Conservation (phyloP, 2,329 filamentous ascomycete species). For the Alternaria ethzedia region DNA sequence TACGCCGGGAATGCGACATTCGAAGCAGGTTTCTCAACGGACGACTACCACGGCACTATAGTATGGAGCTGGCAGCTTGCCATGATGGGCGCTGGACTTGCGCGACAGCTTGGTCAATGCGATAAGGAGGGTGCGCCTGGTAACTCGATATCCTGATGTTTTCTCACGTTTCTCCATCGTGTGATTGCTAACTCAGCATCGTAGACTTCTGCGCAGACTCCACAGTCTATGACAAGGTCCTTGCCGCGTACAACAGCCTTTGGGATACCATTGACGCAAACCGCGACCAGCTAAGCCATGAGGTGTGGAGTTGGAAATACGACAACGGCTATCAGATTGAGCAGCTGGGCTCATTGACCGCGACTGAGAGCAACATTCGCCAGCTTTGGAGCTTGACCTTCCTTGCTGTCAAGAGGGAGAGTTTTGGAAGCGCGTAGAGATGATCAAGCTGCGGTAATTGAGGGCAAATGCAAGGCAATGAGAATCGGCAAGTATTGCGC, state of each 20-base stretch:
- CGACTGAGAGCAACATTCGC: conserved; percentile 60
- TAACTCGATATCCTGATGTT: background rate
- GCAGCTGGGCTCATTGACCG: conserved; percentile 59
- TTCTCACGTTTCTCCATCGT: background rate
- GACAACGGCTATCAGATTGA: conserved; percentile 57
- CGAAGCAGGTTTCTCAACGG: conserved; percentile 61
- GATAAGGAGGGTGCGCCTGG: conserved; percentile 21
- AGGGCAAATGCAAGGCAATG: too few species aligned
- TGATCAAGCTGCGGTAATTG: too few species aligned
- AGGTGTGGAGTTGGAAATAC: conserved; percentile 70
- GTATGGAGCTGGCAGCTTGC: conserved; percentile 70
- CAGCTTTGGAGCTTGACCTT: conserved; percentile 67
- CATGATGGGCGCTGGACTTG: conserved; percentile 68
- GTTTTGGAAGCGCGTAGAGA: conserved; percentile 6
- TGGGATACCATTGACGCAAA: conserved; percentile 69
- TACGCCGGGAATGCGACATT: conserved; percentile 55
- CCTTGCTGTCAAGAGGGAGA: conserved; percentile 58
- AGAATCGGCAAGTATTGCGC: background rate
- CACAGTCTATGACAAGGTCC: conserved; percentile 54
- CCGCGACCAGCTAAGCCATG: conserved; percentile 57
- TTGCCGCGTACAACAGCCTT: conserved; percentile 62
- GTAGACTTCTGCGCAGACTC: conserved; percentile 58
- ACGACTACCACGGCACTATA: conserved; percentile 68
- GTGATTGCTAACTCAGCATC: conserved; percentile 32
- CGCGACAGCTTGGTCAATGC: conserved; percentile 64